Percentiles rank a stretch among this genome's conserved stretches.
These are phyloP conservation scores for Fusarium abutilonis DNA, from an alignment of 2,329 filamentous ascomycete genomes.

Conservation along the genomic window DNA sequence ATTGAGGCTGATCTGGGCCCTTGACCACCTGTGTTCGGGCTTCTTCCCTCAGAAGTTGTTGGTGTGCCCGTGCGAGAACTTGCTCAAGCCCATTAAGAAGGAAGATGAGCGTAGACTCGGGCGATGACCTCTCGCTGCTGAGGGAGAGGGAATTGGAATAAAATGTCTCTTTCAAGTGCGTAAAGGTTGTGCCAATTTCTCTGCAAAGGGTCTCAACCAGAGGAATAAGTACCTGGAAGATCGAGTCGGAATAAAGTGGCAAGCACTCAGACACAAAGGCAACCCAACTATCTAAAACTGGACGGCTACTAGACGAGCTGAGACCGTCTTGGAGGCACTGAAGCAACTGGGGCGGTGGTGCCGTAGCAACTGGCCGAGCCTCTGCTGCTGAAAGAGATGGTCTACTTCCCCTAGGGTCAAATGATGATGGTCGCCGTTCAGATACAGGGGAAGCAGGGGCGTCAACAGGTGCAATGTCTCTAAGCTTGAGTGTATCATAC, in stretches of 20 bases:
- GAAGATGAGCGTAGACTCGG: conserved; percentile 80
- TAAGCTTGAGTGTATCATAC: conserved; percentile 75
- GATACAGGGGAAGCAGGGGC: conserved; percentile 56
- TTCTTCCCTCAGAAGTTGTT: conserved; percentile 81
- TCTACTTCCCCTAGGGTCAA: conserved; percentile 55
- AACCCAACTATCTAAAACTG: conserved; percentile 91
- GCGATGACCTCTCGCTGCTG: conserved; percentile 50
- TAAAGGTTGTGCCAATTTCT: conserved; percentile 79
- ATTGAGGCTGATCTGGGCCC: conserved; percentile 82
- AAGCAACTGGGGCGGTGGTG: conserved; percentile 77
- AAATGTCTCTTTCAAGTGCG: conserved; percentile 74
- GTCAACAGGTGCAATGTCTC: conserved; percentile 56
- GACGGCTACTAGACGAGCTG: conserved; percentile 75
- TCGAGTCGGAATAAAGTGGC: conserved; percentile 82
- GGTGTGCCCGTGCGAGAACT: conserved; percentile 86
- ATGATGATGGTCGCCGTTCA: conserved; percentile 58
- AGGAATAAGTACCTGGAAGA: conserved; percentile 91
- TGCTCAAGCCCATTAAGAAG: conserved; percentile 94
- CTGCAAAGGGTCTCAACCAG: conserved; percentile 89
- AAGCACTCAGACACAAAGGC: conserved; percentile 84
- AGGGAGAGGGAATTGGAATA: conserved; percentile 43
- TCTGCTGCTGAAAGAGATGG: conserved; percentile 52
- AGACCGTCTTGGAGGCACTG: conserved; percentile 86
- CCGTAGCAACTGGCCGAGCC: conserved; percentile 28
- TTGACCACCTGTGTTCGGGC: conserved; percentile 74